Percentiles rank a stretch among this genome's conserved stretches.
These are phyloP conservation scores for Moricandia moricandioides DNA, from an alignment of 345 rosid genomes.

Conservation along the genomic window DNA sequence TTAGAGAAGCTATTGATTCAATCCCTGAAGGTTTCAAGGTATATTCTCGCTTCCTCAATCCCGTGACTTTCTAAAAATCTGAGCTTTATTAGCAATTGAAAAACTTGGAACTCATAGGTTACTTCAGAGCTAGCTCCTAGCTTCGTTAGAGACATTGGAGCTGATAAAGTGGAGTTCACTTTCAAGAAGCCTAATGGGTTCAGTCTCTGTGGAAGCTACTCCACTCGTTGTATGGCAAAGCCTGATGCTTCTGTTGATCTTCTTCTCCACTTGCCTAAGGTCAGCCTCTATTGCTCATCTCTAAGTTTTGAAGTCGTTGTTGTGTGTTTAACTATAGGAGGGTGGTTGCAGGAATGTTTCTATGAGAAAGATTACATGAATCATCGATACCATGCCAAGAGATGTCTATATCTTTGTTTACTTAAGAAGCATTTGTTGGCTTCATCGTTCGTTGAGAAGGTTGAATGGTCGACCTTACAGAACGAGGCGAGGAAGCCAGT, in stretches of 20 bases:
- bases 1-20: conserved; percentile 11
- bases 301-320: neutral
- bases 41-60: neutral
- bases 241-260: conserved; percentile 68
- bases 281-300: conserved; percentile 22
- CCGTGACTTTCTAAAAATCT: neutral
- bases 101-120: conserved; percentile 44
- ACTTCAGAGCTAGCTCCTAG: conserved; percentile 56
- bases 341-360: conserved; percentile 70
- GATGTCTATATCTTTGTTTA: conserved; percentile 76
- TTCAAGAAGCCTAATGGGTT: conserved; percentile 67
- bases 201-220: conserved; percentile 73
- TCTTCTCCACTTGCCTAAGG: conserved; percentile 78
- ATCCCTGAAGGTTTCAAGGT: conserved; percentile 23
- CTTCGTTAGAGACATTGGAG: conserved; percentile 72
- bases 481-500: conserved; percentile 93
- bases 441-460: conserved; percentile 49
- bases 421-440: conserved; percentile 60
- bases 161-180: conserved; percentile 74
- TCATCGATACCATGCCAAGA: conserved; percentile 85
- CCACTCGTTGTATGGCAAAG: conserved; percentile 55
- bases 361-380: conserved; percentile 82
- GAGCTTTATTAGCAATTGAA: neutral
- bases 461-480: conserved; percentile 76
- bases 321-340: neutral